These are phyloP conservation scores for Aphanoascus verrucosus DNA, from an alignment of 2,329 filamentous ascomycete species.

Conservation along the genomic window DNA sequence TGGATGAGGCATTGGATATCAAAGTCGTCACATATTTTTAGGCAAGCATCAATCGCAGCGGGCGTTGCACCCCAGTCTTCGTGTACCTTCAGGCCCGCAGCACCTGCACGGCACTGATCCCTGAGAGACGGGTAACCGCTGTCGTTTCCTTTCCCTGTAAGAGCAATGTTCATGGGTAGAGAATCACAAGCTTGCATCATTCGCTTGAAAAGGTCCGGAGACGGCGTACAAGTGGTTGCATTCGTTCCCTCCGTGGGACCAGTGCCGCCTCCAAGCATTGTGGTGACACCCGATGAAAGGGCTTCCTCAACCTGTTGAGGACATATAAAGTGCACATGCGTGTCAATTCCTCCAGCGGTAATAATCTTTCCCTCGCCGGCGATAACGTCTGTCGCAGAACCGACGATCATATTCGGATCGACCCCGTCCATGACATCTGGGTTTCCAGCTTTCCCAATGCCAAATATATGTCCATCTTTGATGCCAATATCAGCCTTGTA, in stretches of 20 bases:
- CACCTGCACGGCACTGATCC: conserved; percentile 73
- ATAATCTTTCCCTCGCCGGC: conserved; percentile 84
- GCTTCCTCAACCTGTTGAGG: conserved; percentile 82
- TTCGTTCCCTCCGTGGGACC: conserved; percentile 86
- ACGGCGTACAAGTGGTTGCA: conserved; percentile 88
- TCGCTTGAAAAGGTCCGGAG: conserved; percentile 67
- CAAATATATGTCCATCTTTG: conserved; percentile 74
- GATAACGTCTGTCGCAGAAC: conserved; percentile 82
- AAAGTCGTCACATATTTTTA: conserved; percentile 75
- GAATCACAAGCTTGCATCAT: conserved; percentile 82
- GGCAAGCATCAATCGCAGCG: conserved; percentile 78
- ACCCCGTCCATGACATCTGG: conserved; percentile 96
- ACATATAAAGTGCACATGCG: conserved; percentile 90
- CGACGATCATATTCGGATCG: conserved; percentile 64
- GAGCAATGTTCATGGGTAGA: conserved; percentile 75
- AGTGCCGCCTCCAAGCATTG: conserved; percentile 80
- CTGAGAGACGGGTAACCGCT: conserved; percentile 57
- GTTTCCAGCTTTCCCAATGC: conserved; percentile 89
- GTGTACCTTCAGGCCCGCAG: conserved; percentile 83
- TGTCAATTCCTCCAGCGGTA: conserved; percentile 80
- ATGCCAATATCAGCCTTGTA: conserved; percentile 96
- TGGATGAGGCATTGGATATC: conserved; percentile 92
- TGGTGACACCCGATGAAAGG: conserved; percentile 76
- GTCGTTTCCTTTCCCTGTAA: conserved; percentile 92
- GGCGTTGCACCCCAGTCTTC: conserved; percentile 94